phyloP scores from a whole-genome alignment of 2,329 filamentous ascomycete species.

The Nemania sp. region DNA sequence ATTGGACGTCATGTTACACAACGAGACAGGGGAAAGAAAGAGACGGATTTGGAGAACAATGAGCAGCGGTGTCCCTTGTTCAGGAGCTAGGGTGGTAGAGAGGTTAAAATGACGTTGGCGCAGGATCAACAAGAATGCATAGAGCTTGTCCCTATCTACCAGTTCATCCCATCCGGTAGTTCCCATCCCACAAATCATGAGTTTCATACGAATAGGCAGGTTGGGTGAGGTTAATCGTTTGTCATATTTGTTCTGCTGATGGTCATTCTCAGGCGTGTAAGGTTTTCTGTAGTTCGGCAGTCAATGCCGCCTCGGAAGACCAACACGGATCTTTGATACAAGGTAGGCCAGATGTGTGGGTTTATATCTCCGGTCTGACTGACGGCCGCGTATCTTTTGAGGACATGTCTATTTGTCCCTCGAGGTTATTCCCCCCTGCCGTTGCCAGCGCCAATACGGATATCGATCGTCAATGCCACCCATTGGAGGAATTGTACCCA shows the following conservation, averaged over 20 bases:
- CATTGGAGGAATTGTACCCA: constrained; percentile 1
- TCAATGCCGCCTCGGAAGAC: constrained; percentile 6
- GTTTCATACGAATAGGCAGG: no score
- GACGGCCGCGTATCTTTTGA: constrained; percentile 6
- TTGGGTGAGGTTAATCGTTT: background rate
- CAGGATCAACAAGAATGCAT: background rate
- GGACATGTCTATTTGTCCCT: constrained; percentile 3
- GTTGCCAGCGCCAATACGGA: constrained; percentile 5
- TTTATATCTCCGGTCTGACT: constrained; percentile 2
- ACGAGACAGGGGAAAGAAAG: background rate
- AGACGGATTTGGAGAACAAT: background rate
- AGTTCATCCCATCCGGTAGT: background rate
- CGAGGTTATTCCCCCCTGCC: background rate
- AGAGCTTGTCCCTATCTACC: background rate
- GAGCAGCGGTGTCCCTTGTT: background rate
- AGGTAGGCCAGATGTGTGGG: constrained; percentile 2
- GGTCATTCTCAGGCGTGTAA: background rate
- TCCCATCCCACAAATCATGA: background rate
- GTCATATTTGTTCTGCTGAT: constrained; percentile 3
- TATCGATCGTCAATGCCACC: background rate
- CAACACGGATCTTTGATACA: background rate
- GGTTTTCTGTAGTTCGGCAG: background rate
- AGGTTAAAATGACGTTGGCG: background rate
- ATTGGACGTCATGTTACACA: constrained; percentile 9
- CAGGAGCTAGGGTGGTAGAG: background rate